Evolutionary conservation across 2,329 filamentous ascomycete species (phyloP).

Genomic region (Verticillium nubilum): DNA sequence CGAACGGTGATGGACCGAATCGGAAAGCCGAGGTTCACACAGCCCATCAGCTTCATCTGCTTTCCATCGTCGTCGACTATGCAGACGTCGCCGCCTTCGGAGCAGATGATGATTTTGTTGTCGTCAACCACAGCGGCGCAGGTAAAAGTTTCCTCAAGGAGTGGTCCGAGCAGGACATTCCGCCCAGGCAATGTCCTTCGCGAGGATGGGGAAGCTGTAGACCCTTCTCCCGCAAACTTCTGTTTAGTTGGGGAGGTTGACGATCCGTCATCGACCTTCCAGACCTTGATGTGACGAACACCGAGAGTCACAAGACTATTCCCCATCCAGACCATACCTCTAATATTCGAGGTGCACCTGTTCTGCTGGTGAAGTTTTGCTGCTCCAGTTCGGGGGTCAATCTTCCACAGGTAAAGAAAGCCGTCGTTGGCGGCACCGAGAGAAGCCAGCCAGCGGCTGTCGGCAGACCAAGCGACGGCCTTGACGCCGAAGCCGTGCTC

Average conservation of each 20-base stretch:
- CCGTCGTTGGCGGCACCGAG: slow-evolving; percentile 87
- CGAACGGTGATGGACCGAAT: slow-evolving; percentile 63
- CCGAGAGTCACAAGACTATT: slow-evolving; percentile 79
- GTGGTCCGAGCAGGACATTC: slow-evolving; percentile 76
- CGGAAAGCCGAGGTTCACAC: slow-evolving; percentile 61
- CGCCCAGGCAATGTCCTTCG: slow-evolving; percentile 76
- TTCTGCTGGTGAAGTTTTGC: slow-evolving; percentile 79
- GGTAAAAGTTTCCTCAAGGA: slow-evolving; percentile 81
- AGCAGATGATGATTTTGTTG: slow-evolving; percentile 73
- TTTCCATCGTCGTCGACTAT: slow-evolving; percentile 72
- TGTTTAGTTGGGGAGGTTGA: slow-evolving; percentile 59
- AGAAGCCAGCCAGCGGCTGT: slow-evolving; percentile 82
- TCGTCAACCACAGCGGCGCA: slow-evolving; percentile 69
- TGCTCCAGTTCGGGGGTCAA: slow-evolving; percentile 76
- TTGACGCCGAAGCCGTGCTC: slow-evolving; percentile 90
- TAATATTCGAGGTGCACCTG: slow-evolving; percentile 83
- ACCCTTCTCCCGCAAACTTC: slow-evolving; percentile 37
- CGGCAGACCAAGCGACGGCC: slow-evolving; percentile 82
- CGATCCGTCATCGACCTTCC: slow-evolving; percentile 69
- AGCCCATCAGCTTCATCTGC: slow-evolving; percentile 63
- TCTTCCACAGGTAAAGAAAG: slow-evolving; percentile 85
- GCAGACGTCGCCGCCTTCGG: slow-evolving; percentile 86
- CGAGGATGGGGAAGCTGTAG: slow-evolving; percentile 22
- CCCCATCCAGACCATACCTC: slow-evolving; percentile 87
- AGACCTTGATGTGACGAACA: slow-evolving; percentile 87